Percentiles rank a stretch among this genome's conserved stretches.
These are phyloP conservation scores for Parathielavia hyrcaniae DNA, from an alignment of 495 filamentous ascomycete species.

Conservation along the genomic window DNA sequence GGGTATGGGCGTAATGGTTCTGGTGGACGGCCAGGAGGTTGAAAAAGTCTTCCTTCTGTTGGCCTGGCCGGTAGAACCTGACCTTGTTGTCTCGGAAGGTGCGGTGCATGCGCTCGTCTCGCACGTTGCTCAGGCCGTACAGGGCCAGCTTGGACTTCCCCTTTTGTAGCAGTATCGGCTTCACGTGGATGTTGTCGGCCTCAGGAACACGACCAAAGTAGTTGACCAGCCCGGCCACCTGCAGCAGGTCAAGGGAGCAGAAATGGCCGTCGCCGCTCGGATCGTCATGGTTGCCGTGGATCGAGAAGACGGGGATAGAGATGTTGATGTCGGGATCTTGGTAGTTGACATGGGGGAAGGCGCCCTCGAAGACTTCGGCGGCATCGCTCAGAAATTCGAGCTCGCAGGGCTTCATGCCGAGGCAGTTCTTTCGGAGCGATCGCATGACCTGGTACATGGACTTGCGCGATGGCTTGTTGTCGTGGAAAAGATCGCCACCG, in stretches of 20 bases:
- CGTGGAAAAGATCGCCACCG: constrained; percentile 93
- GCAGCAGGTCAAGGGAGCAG: constrained; percentile 83
- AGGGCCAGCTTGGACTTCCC: constrained; percentile 89
- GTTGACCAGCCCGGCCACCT: constrained; percentile 85
- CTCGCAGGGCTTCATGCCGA: constrained; percentile 91
- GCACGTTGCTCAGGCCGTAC: constrained; percentile 93
- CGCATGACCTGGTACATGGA: constrained; percentile 97
- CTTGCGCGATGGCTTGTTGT: constrained; percentile 95
- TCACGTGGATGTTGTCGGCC: constrained; percentile 84
- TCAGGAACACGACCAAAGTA: constrained; percentile 92
- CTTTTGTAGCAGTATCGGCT: constrained; percentile 89
- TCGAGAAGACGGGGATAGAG: constrained; percentile 94
- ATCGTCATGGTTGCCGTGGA: constrained; percentile 98
- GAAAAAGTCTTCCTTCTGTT: constrained; percentile 89
- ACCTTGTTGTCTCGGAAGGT: constrained; percentile 92
- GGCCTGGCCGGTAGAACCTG: constrained; percentile 79
- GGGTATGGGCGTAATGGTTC: constrained; percentile 86
- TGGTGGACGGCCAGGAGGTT: constrained; percentile 95
- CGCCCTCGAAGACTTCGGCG: constrained; percentile 75
- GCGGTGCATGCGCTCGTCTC: constrained; percentile 87
- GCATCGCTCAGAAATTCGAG: constrained; percentile 92
- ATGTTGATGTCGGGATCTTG: constrained; percentile 97
- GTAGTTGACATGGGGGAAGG: constrained; percentile 92
- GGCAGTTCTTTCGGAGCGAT: constrained; percentile 83
- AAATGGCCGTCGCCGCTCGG: constrained; percentile 87